phyloP scores from a whole-genome alignment of 2,329 filamentous ascomycete genomes.

The Ceratocystis papillata region DNA sequence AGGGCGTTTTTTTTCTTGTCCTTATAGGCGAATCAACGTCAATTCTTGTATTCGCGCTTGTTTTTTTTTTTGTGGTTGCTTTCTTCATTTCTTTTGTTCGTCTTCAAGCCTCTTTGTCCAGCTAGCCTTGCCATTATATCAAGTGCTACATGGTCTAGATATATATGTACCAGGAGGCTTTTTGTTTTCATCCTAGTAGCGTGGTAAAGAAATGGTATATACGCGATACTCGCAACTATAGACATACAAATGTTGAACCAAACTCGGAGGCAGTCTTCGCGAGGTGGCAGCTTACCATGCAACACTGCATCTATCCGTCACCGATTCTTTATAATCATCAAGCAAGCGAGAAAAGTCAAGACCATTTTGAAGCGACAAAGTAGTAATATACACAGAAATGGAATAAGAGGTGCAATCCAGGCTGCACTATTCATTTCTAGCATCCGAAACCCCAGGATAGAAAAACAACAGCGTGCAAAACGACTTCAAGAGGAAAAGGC shows the following conservation, averaged over 20 bases:
- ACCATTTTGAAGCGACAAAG: not conserved
- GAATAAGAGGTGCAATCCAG: not conserved
- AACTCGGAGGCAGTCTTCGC: no score
- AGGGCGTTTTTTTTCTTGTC: constrained; percentile 16
- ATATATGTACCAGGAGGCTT: not conserved
- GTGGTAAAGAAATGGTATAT: not conserved
- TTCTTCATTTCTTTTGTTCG: constrained; percentile 11
- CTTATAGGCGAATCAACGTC: not conserved
- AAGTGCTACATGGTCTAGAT: not conserved
- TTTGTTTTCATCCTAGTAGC: not conserved
- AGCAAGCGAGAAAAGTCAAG: not conserved
- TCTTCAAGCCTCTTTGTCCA: not conserved
- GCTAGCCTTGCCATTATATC: not conserved
- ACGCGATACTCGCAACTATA: not conserved
- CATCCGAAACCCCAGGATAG: not conserved
- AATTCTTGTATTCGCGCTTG: not conserved
- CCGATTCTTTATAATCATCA: not conserved
- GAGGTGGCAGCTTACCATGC: no score
- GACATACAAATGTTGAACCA: no score
- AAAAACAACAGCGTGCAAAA: not conserved
- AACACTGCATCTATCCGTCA: no score
- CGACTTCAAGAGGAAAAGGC: not conserved
- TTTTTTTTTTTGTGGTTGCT: not conserved
- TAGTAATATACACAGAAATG: not conserved
- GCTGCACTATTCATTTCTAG: not conserved